Base-by-base conservation (phyloP, 1,284 basidiomycete genomes). In the Cystobasidium slooffiae region DNA sequence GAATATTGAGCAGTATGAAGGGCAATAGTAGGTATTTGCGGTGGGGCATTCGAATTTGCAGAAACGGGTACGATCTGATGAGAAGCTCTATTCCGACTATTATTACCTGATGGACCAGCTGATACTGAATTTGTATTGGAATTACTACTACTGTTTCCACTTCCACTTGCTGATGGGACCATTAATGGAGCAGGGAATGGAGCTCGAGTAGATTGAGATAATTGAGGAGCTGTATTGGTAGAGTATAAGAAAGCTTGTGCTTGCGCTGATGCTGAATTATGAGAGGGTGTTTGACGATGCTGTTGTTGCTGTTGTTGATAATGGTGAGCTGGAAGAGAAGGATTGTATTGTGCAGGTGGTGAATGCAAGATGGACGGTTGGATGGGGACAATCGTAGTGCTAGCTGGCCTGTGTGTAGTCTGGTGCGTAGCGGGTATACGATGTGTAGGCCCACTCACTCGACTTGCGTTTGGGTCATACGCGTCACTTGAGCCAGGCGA, bases 1-100 rank as follows among this genome's bases (percentile, higher is more conserved):
- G 62, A 43, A 62, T 73, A 73, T 55, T 73, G 70, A 31, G 70
- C 70, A 8, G 70, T 73, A 59, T 73, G 70, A 12, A 73, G 43
- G 10, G 70, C 70, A 39, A 73, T 73, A 62, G 49, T 73, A 41
- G 62, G 59, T 49, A 62, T 47, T 53, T 53, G 61, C 44, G 47
- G 47, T 20, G 49, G 37, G 10, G 37, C 47, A 49, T 62, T 55
- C 22, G n/a, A 20, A 14, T 24, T 39, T 24, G 68, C 56, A 10
- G 69, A 64, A 9, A 72, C 16, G 41, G 70, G 70, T 20, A 73
- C 63, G 10, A 73, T 73, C 43, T 73, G 70, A 44, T 73, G 70
- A 10, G 70, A 73, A 31, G 70, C 70, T 41, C 70, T 46, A 52
- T 73, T 73, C 39, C 70, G 47, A 53, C 44, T 18, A 59, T 59